Evolutionary conservation across 306 rosid genomes (phyloP).

Genomic region (peach (Prunus persica)): Prunus_persica_NCBIv2 NC_034009.1:43727001-43727500

Average conservation of each 20-base stretch:
- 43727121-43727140: slow-evolving; percentile 46
- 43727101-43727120: slow-evolving; percentile 68
- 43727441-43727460: slow-evolving; percentile 95
- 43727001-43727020: slow-evolving; percentile 82
- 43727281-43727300: slow-evolving; percentile 37
- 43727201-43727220: slow-evolving; percentile 44
- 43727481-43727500: slow-evolving; percentile 98
- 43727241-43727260: slow-evolving; percentile 38
- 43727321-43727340: slow-evolving; percentile 44
- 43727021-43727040: slow-evolving; percentile 67
- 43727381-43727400: slow-evolving; percentile 62
- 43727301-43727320: slow-evolving; percentile 51
- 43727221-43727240: slow-evolving; percentile 48
- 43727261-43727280: slow-evolving; percentile 32
- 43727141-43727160: slow-evolving; percentile 39
- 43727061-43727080: slow-evolving; percentile 89
- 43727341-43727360: slow-evolving; percentile 50
- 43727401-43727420: slow-evolving; percentile 99
- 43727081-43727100: slow-evolving; percentile 80
- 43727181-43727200: slow-evolving; percentile 45
- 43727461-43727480: slow-evolving; percentile 97
- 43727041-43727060: slow-evolving; percentile 62
- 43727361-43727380: slow-evolving; percentile 90
- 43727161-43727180: slow-evolving; percentile 47
- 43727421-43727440: slow-evolving; percentile 97